Evolutionary conservation across 371 early-diverging fungal species (phyloP).

Genomic region (Syncephalastrum monosporum): DNA sequence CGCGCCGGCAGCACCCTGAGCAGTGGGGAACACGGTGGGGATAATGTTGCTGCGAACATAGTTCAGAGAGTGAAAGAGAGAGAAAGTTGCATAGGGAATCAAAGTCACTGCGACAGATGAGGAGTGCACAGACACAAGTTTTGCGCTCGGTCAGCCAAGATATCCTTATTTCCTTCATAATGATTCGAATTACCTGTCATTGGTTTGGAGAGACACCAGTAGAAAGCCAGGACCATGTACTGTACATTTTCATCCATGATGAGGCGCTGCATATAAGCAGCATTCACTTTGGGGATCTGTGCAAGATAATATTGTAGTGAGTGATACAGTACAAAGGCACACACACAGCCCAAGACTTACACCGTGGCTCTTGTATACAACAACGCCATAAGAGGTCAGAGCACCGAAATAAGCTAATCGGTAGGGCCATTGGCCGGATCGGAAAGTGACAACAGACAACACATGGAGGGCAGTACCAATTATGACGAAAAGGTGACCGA

Average conservation of each 20-base stretch:
- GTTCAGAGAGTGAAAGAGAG: constrained; percentile 80
- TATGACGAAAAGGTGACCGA: constrained; percentile 43
- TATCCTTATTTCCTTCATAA: constrained; percentile 1
- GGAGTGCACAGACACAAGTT: not conserved
- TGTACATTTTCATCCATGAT: constrained; percentile 87
- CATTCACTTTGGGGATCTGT: constrained; percentile 63
- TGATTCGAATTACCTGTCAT: constrained; percentile 56
- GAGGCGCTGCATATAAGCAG: constrained; percentile 65
- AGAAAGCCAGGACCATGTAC: constrained; percentile 78
- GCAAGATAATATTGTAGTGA: not conserved
- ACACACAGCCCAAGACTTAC: constrained; percentile 41
- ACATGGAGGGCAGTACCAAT: constrained; percentile 32
- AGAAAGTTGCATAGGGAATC: constrained; percentile 83
- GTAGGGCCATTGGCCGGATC: constrained; percentile 43
- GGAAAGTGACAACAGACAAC: constrained; percentile 32
- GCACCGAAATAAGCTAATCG: constrained; percentile 71
- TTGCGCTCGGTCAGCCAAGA: not conserved
- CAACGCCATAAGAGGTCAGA: constrained; percentile 78
- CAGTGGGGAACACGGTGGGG: constrained; percentile 67
- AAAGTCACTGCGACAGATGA: constrained; percentile 58
- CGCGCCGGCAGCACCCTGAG: constrained; percentile 15
- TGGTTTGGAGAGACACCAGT: constrained; percentile 75
- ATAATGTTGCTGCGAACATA: constrained; percentile 77
- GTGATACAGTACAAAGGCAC: not conserved
- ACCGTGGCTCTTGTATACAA: constrained; percentile 84